A percentile compares a stretch with the other conserved stretches of the same genome.
phyloP scores from a whole-genome alignment of 2,329 filamentous ascomycete species.

The Cladobotryum mycophilum region DNA sequence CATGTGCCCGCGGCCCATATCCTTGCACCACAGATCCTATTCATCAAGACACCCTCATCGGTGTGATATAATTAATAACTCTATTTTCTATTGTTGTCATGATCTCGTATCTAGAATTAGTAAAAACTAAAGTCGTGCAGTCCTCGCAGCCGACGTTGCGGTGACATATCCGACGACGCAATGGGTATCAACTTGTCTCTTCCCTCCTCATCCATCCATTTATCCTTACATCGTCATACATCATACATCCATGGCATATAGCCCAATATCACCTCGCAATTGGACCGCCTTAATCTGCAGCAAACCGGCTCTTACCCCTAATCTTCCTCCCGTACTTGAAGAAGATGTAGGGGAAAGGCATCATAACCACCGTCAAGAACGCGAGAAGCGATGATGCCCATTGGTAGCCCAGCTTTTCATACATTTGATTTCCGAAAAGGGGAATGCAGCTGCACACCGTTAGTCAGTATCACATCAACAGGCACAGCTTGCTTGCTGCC shows the following conservation, averaged over 20 bases:
- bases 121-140: neutral
- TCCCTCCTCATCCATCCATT: neutral
- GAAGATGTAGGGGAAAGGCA: constrained; percentile 59
- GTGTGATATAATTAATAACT: constrained; percentile 3
- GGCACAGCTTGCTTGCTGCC: neutral
- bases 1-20: constrained; percentile 9
- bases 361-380: constrained; percentile 55
- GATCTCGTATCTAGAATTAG: neutral
- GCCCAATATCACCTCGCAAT: neutral
- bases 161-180: neutral
- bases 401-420: constrained; percentile 59
- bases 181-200: neutral
- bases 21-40: constrained; percentile 1
- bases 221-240: neutral
- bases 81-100: neutral
- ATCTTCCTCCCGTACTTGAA: constrained; percentile 55
- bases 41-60: neutral
- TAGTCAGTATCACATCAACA: constrained; percentile 12
- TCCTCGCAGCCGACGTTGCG: neutral
- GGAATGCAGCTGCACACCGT: constrained; percentile 54
- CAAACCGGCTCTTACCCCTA: constrained; percentile 49
- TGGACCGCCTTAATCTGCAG: constrained; percentile 24
- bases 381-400: constrained; percentile 61
- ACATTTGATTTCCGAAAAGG: constrained; percentile 70
- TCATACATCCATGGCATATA: neutral